Base-by-base conservation (phyloP, 129 eudicot genomes). In the Mikania micrantha region DNA sequence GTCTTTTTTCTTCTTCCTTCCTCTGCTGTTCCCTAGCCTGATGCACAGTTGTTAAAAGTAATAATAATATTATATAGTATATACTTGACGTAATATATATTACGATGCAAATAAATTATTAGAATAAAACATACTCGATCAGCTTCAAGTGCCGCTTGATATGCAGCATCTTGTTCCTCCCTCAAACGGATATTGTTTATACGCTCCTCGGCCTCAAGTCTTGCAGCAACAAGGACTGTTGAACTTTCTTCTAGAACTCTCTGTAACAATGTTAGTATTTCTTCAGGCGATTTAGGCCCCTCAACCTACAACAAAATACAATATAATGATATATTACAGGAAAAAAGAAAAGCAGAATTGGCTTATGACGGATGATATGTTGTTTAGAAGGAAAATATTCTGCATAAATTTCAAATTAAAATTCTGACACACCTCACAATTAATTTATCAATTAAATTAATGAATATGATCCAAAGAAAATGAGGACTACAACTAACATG, bases 151-250 rank as follows among this genome's bases (percentile, higher is more conserved):
- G 97, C 97, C 17, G 92, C 97, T 70, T 44, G 88, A 72, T 87
- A 91, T 40, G 97, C 95, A 65, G 97, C 95, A 83, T 91, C 97
- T 78, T 91, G 97, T 69, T 91, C 97, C 81, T 91, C 97, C 45
- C 75, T 58, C 78, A 91, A 80, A 15, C 88, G 92, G 16, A 81
- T 67, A 71, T 75, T 91, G 62, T 65, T 91, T 70, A 85, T 83
- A 63, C 95, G 81, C 72, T 91, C 97, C 74, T 90, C 97, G 24
- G 95, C 97, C 31, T 90, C 97, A 67, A 82, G 73, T 69, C 97
- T 82, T 32, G 97, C 92, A 39, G 97, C 36, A 73, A 79, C 85
- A 70, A 88, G 91, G 39, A 80, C 95, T 31, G 91, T 82, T 16
- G 87, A 76, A 77, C 84, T 85, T 84, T 92, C 95, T 74, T 85